Evolutionary conservation across 2,329 filamentous ascomycete species (phyloP), one percentile per base, ranked within the genome.

Genomic region (Colletotrichum nymphaeae): DNA sequence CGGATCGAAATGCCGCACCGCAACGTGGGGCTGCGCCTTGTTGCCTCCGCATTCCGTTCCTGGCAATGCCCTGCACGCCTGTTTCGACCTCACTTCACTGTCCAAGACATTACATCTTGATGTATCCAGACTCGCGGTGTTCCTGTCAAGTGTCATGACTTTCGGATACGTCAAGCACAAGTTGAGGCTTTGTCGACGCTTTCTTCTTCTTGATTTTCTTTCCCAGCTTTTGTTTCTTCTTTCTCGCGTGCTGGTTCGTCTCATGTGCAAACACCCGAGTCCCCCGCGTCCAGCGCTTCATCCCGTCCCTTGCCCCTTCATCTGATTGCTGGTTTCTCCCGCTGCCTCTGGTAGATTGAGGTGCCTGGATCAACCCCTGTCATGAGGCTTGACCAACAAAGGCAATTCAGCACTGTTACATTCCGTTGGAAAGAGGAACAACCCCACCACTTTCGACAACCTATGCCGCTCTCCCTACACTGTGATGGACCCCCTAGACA

Each of bases 41-140:
- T 30, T 73, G 66, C 70, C 59, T 73, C 70, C 70, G 70, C 60
- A 69, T 73, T 73, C 70, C 66, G 70, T 73, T 73, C 67, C 70
- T 69, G 70, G 70, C 66, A 28, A 55, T 64, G 53, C 53, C 32
- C 59, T 69, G 42, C 70, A 60, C 67, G 66, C 60, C 70, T 73
- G 49, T 73, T 73, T 70, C 66, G 67, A 73, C 70, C 60, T 73
- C 70, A 73, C 70, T 46, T 35, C 53, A 42, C 16, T 32, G 35
- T 32, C 16, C 26, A 42, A 37, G 60, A 59, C 67, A 70, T 64
- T 55, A 42, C 26, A 60, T 72, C 59, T 59, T 24, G 8, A 32
- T n/a, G 19, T 22, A 28, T 19, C 52, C 58, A 52, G 28, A 56
- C n/a, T 35, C 42, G 19, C 46, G 24, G 65, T 49, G 19, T 22